Evolutionary conservation across 805 yeast genomes (phyloP), one percentile per base, ranked within the genome.

Genomic region (Candida glaebosa): DNA sequence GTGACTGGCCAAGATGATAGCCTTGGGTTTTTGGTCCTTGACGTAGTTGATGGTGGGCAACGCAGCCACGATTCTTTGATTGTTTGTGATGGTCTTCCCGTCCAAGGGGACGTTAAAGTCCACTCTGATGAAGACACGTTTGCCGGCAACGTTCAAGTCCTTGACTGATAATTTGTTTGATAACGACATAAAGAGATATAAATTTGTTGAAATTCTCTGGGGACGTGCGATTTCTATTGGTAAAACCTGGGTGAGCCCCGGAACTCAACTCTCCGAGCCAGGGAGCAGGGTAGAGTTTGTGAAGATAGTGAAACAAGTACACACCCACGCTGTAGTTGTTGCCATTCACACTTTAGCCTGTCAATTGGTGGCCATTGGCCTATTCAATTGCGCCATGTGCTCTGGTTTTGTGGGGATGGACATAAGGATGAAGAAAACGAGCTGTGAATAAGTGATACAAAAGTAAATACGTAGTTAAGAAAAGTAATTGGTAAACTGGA

Each of bases 51-150:
- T 93, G 56, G 99, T 91, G 69, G 99, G 99, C 60, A 95, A 75
- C 55, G 99, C 99, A 67, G 99, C 99, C 60, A 90, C 98, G 63
- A 93, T 93, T 76, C 99, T 85, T 77, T 93, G 98, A 79, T 93
- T 95, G 82, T 95, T 93, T 76, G 99, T 95, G 78, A 93, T 93
- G 66, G 83, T 90, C 61, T 79, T 80, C 57, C 97, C 98, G 64
- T 93, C 98, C 58, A 93, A 82, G 66, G 95, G 95, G 52, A 86
- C 95, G 74, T 86, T 86, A 80, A 86, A 86, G 70, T 91, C 97
- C 50, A 95, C 99, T 76, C 99, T 87, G 79, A 93, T 91, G 76
- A 93, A 90, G 69, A 93, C 99, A 67, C 97, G 82, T 80, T 93
- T 90, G 69, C 79, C 90, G 58, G 83, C 67, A 67, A 88, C 82